Percentiles rank a stretch among this genome's conserved stretches.
Evolutionary conservation across 2,329 filamentous ascomycete species (phyloP).

Genomic region (Plectosphaerella sp.): DNA sequence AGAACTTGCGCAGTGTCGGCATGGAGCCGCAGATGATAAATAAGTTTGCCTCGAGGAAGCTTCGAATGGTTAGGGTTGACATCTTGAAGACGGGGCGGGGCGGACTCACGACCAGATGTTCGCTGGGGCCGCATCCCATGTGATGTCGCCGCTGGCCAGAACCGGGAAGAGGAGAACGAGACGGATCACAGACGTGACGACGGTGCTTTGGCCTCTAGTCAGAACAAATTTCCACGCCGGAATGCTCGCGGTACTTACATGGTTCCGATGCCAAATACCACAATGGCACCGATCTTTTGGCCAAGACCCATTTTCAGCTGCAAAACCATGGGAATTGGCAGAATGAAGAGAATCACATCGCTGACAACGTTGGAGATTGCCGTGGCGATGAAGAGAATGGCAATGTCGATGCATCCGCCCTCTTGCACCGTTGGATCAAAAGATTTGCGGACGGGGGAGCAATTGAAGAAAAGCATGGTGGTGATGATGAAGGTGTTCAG

Average conservation of each 20-base stretch:
- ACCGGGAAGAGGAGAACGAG: conserved; percentile 5
- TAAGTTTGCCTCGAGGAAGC: conserved; percentile 32
- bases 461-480: conserved; percentile 30
- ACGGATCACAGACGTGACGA: conserved; percentile 7
- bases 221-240: background rate
- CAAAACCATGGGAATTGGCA: conserved; percentile 42
- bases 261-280: conserved; percentile 41
- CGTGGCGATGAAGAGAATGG: conserved; percentile 42
- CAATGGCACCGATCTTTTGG: conserved; percentile 39
- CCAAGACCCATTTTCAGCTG: conserved; percentile 36
- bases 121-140: conserved; percentile 8
- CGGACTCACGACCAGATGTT: conserved; percentile 9
- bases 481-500: conserved; percentile 26
- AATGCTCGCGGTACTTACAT: conserved; percentile 6
- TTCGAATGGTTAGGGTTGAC: background rate
- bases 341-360: conserved; percentile 39
- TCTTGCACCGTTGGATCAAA: conserved; percentile 23
- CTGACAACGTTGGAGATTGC: conserved; percentile 43
- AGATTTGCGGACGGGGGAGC: conserved; percentile 24
- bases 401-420: conserved; percentile 36
- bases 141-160: conserved; percentile 3
- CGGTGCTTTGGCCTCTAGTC: background rate
- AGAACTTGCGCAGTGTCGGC: conserved; percentile 33
- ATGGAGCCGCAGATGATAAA: conserved; percentile 35
- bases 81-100: no score